phyloP scores from a whole-genome alignment of 345 rosid genomes.

The Linum usitatissimum region DNA sequence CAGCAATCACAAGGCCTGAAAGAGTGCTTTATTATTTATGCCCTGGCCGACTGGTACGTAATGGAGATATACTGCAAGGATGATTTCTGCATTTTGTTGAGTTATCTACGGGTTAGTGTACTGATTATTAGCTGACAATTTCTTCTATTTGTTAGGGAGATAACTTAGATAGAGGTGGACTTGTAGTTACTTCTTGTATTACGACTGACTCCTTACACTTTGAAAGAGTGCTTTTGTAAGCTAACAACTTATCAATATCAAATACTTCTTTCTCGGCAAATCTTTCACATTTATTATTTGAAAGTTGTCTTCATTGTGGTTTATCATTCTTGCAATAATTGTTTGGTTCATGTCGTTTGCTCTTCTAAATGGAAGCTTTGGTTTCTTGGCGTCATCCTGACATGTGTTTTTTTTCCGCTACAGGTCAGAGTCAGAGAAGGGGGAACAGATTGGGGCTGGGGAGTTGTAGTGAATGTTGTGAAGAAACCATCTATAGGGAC shows the following conservation, averaged over 20 bases:
- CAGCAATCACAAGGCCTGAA: conserved; percentile 91
- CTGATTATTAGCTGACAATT: too few relatives aligned
- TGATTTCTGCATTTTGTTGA: not conserved
- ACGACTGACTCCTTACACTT: too few relatives aligned
- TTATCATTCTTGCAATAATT: not conserved
- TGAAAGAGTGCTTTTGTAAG: too few relatives aligned
- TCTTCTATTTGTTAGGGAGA: too few relatives aligned
- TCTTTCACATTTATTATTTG: too few relatives aligned
- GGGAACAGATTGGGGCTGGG: conserved; percentile 99
- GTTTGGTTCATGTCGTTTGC: not conserved
- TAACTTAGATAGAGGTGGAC: too few relatives aligned
- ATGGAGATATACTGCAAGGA: not conserved
- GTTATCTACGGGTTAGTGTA: too few relatives aligned
- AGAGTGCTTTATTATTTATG: conserved; percentile 76
- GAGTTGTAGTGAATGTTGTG: conserved; percentile 88
- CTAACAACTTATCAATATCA: too few relatives aligned
- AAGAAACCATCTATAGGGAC: conserved; percentile 58
- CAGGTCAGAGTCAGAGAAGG: conserved; percentile 95
- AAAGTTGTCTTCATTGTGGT: not conserved
- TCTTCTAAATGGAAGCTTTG: not conserved
- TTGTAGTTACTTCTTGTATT: too few relatives aligned
- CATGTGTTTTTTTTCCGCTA: conserved; percentile 7
- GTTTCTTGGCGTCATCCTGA: too few relatives aligned
- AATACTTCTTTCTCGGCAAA: too few relatives aligned
- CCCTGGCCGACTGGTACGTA: conserved; percentile 87